Evolutionary conservation across 1,284 basidiomycete species (phyloP), one percentile per base, ranked within the genome.

Genomic region (Schizophyllum commune): DNA sequence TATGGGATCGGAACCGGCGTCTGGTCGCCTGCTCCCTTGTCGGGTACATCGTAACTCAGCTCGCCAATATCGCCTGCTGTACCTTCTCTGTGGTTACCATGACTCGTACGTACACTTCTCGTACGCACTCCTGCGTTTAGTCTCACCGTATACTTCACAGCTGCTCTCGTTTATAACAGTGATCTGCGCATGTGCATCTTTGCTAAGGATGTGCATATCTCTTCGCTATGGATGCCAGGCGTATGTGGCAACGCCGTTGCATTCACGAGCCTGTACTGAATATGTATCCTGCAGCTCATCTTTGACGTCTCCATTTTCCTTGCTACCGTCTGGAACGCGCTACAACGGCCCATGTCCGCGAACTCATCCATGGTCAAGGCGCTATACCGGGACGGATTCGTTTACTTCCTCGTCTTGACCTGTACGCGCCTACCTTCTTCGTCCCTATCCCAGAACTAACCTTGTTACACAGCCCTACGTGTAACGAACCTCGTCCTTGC

Each of bases 1-100:
- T 66, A 15, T 66, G 68, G 59, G 65, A 66, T 2, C 64, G 63
- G 0, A 53, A 57, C 2, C 53, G 57, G 17, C 55, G 57, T 13
- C 62, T 67, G 21, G 60, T 67, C 32, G 1, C 34, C 17, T 63
- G 58, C 60, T 62, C 64, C 4, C 6, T 63, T 32, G 53, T 39
- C 0, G 62, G 63, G 8, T 64, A 60, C 57, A 8, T 57, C 19
- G 39, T 52, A 17, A 55, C 52, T 15, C 64, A 63, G 52, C 15
- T 56, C 3, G 20, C 51, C 17, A 61, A 39, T 17, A 27, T 65
- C 52, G 63, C 39, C 8, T 47, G 39, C 39, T 11, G 9, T 17
- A 47, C 39, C 39, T 47, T 13, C 17, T 47, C 39, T 17, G 39
- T 47, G 39, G 39, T 47, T 2, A 47, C 13, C 39, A 47, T 47